Conservation (phyloP, 768 basidiomycete species). For the Leccinum pellstonianum region DNA sequence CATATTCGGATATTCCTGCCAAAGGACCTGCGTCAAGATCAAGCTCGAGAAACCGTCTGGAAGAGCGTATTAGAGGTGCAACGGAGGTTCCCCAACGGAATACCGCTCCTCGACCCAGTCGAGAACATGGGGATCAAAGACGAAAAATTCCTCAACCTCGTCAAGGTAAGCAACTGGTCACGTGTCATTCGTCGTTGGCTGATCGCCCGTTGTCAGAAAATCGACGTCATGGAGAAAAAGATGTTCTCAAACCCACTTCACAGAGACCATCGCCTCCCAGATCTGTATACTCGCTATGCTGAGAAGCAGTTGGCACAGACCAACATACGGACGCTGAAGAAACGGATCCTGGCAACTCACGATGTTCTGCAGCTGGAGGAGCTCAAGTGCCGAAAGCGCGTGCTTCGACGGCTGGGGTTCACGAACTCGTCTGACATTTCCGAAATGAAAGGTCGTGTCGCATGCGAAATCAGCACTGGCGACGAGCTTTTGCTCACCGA, state of each 20-base stretch:
- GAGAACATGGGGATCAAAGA: constrained; percentile 96
- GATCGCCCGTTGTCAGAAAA: constrained; percentile 60
- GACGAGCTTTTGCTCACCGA: constrained; percentile 96
- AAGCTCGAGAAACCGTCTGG: constrained; percentile 79
- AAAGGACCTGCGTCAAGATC: constrained; percentile 80
- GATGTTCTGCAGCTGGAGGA: constrained; percentile 96
- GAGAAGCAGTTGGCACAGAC: constrained; percentile 71
- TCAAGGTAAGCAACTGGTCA: constrained; percentile 55
- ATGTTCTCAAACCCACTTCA: constrained; percentile 80
- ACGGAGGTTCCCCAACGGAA: constrained; percentile 82
- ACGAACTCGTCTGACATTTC: constrained; percentile 88
- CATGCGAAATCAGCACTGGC: constrained; percentile 97
- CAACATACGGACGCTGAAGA: constrained; percentile 74
- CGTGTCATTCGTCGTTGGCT: background rate
- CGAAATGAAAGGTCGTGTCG: constrained; percentile 96
- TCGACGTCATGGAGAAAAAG: constrained; percentile 83
- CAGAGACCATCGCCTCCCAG: constrained; percentile 72
- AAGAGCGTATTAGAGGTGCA: constrained; percentile 92
- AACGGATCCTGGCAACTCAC: constrained; percentile 84
- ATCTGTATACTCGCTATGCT: constrained; percentile 77
- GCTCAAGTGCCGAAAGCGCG: constrained; percentile 92
- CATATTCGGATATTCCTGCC: constrained; percentile 85
- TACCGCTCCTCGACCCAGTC: constrained; percentile 85
- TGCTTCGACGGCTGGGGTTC: constrained; percentile 88
- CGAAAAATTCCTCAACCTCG: constrained; percentile 83